Percentiles rank a stretch among this genome's conserved stretches.
These are phyloP conservation scores for Aphanomyces invadans DNA, from an alignment of 352 stramenopile species.

Conservation along the genomic window DNA sequence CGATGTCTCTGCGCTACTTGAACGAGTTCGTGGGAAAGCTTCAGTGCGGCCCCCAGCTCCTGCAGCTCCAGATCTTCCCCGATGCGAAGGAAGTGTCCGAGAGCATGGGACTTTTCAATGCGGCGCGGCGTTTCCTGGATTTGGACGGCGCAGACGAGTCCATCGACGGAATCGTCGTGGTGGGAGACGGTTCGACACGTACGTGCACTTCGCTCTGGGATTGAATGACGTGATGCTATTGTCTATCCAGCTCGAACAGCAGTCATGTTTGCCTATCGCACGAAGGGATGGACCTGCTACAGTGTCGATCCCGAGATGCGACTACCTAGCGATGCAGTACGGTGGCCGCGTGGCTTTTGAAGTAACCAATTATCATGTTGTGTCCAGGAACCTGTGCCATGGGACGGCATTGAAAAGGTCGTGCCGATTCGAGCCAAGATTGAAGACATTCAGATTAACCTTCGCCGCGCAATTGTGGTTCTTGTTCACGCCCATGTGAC, in stretches of 20 bases:
- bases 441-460: slow-evolving; percentile 58
- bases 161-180: slow-evolving; percentile 55
- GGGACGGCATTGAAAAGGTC: slow-evolving; percentile 50
- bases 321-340: background rate
- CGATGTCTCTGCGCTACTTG: slow-evolving; percentile 63
- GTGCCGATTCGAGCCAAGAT: slow-evolving; percentile 77
- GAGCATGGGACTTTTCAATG: slow-evolving; percentile 79
- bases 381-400: slow-evolving; percentile 30
- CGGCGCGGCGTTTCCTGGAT: slow-evolving; percentile 56
- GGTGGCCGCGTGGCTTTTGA: background rate
- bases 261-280: slow-evolving; percentile 62
- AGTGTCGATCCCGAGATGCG: slow-evolving; percentile 66
- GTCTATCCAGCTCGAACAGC: slow-evolving; percentile 44
- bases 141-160: slow-evolving; percentile 31
- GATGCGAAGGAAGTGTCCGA: slow-evolving; percentile 78
- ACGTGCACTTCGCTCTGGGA: slow-evolving; percentile 22
- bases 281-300: slow-evolving; percentile 64
- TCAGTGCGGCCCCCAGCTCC: slow-evolving; percentile 53
- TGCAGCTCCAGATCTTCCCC: slow-evolving; percentile 64
- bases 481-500: slow-evolving; percentile 73
- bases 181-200: slow-evolving; percentile 73
- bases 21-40: slow-evolving; percentile 78
- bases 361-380: no score
- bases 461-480: slow-evolving; percentile 52
- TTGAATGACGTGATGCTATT: slow-evolving; percentile 4